Conservation (phyloP, 2,329 filamentous ascomycete genomes). For the Fusarium sublunatum region DNA sequence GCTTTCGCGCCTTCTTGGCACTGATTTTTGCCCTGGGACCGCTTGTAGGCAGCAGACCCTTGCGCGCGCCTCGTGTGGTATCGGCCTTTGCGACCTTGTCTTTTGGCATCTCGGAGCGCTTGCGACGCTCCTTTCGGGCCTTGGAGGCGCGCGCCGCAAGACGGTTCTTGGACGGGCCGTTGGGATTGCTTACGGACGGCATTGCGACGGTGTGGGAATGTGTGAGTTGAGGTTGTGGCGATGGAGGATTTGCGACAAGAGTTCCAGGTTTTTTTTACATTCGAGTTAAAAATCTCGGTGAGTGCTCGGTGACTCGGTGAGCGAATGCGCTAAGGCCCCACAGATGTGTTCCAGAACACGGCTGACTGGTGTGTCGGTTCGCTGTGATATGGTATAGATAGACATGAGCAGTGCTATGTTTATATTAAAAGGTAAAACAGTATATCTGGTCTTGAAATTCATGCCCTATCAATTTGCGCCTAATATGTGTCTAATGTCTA, state of each 20-base stretch:
- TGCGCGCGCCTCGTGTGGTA: conserved; percentile 60
- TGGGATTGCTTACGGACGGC: conserved; percentile 69
- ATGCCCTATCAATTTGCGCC: conserved; percentile 2
- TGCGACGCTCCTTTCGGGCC: conserved; percentile 57
- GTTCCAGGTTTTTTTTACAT: conserved; percentile 34
- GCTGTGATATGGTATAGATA: no score
- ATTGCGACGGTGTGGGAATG: conserved; percentile 48
- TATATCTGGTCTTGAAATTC: no score
- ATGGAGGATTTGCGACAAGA: conserved; percentile 26
- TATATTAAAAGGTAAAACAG: no score
- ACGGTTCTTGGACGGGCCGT: conserved; percentile 66
- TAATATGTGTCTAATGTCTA: conserved; percentile 13
- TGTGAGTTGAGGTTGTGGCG: conserved; percentile 4
- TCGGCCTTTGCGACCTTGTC: conserved; percentile 58
- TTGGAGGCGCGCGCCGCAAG: conserved; percentile 59
- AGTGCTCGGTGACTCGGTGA: conserved; percentile 25
- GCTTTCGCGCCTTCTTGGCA: conserved; percentile 66
- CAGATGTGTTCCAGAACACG: conserved; percentile 33
- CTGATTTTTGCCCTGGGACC: conserved; percentile 64
- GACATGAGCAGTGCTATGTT: no score
- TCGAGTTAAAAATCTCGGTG: conserved; percentile 34
- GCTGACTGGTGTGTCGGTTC: no score
- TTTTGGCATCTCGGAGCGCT: conserved; percentile 54
- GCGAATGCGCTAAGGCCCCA: conserved; percentile 19
- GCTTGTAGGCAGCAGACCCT: conserved; percentile 66